phyloP scores from a whole-genome alignment of 2,329 filamentous ascomycete species.

The Penicillium italicum region DNA sequence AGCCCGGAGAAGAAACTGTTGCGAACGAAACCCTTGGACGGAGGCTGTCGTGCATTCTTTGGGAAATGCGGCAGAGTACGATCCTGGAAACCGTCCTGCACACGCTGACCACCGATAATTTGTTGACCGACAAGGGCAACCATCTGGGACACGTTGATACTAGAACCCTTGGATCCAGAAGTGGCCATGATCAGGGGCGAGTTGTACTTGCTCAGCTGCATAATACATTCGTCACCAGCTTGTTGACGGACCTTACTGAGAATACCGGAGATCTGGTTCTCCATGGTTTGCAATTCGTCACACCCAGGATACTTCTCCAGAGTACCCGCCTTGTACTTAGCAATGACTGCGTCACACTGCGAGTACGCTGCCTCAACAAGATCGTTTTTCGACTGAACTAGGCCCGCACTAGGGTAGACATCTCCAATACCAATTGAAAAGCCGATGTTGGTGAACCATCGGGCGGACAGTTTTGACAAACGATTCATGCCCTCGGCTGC shows the following conservation, averaged over 20 bases:
- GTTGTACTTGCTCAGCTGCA: slow-evolving; percentile 84
- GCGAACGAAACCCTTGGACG: slow-evolving; percentile 91
- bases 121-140: slow-evolving; percentile 95
- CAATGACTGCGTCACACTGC: slow-evolving; percentile 78
- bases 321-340: slow-evolving; percentile 72
- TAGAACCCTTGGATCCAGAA: slow-evolving; percentile 93
- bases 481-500: slow-evolving; percentile 92
- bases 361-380: slow-evolving; percentile 76
- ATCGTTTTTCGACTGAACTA: slow-evolving; percentile 69
- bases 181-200: slow-evolving; percentile 95
- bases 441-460: slow-evolving; percentile 82
- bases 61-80: slow-evolving; percentile 91
- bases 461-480: slow-evolving; percentile 81
- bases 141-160: slow-evolving; percentile 99
- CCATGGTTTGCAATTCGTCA: slow-evolving; percentile 85
- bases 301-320: slow-evolving; percentile 84
- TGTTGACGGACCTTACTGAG: slow-evolving; percentile 87
- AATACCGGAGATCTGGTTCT: slow-evolving; percentile 85
- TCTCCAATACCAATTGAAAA: slow-evolving; percentile 97
- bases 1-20: slow-evolving; percentile 97
- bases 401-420: slow-evolving; percentile 73
- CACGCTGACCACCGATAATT: slow-evolving; percentile 90
- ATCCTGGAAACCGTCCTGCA: slow-evolving; percentile 94
- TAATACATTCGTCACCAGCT: slow-evolving; percentile 86
- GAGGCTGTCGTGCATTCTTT: slow-evolving; percentile 86